Evolutionary conservation across 1,284 basidiomycete species (phyloP), one percentile per base, ranked within the genome.

Genomic region (Ustilago nuda): DNA sequence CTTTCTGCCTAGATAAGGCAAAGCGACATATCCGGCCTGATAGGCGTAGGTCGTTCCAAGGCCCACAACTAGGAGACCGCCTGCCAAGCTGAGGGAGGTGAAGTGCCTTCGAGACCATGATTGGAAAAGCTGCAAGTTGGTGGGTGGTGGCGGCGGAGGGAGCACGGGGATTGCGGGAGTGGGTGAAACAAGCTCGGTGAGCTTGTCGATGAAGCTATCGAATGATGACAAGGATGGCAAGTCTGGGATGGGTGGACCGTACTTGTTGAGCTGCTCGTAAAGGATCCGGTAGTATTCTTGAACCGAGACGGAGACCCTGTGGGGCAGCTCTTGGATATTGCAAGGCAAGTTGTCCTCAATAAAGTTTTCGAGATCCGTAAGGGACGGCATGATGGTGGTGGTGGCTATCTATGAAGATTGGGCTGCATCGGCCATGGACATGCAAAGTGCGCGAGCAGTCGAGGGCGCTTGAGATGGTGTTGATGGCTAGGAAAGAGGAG

Each of bases 341-440:
- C 62, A 62, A 17, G 77, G 78, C 4, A 80, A 59, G 39, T 74
- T 70, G 36, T 75, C 66, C 73, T 81, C 79, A 63, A 83, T 74
- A 57, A 80, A 81, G 45, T 79, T 71, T 23, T 83, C 82, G 52
- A 83, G 67, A 51, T 82, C 81, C n/a, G 65, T 60, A 50, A 83
- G 75, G 8, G 78, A 74, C 4, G 77, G 81, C 82, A 83, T 82
- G 52, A 82, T 82, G 43, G 32, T 12, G 33, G 9, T 33, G 23
- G 23, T 15, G 39, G 23, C 27, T 19, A 33, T 15, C 48, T 45
- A 45, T 19, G n/a, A n/a, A 19, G n/a, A 15, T 45, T 8, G 7
- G 15, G 43, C 19, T 19, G 17, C 43, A 17, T 11, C 19, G 43
- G 43, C 43, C 43, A 45, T 19, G n/a, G n/a, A 45, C 19, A 45